A percentile compares a stretch with the other conserved stretches of the same genome.
Conservation (phyloP, 2,329 filamentous ascomycete species). For the Scedosporium minutisporum region DNA sequence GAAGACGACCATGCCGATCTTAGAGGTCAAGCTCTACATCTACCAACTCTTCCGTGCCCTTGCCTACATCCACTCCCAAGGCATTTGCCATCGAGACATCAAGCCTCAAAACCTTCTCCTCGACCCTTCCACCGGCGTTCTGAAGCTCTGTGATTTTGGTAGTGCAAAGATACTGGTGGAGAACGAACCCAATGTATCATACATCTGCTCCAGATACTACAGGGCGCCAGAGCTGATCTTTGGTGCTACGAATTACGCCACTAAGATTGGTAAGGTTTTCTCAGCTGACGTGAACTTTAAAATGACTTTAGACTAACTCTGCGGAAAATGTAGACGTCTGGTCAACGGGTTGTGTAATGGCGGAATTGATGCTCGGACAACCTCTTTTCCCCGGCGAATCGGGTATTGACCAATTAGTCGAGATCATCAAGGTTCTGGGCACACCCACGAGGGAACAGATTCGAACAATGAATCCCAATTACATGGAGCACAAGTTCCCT, state of each 20-base stretch:
- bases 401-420: slow-evolving; percentile 94
- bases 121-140: slow-evolving; percentile 79
- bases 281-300: background rate
- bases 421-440: slow-evolving; percentile 98
- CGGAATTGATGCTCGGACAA: slow-evolving; percentile 96
- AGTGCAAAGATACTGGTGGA: slow-evolving; percentile 98
- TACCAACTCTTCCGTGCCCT: slow-evolving; percentile 98
- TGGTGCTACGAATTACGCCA: slow-evolving; percentile 97
- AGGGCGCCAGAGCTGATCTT: slow-evolving; percentile 96
- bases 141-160: slow-evolving; percentile 98
- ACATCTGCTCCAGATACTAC: slow-evolving; percentile 99
- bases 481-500: slow-evolving; percentile 99
- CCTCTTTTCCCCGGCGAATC: slow-evolving; percentile 97
- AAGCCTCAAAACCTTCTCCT: slow-evolving; percentile 96
- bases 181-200: slow-evolving; percentile 98
- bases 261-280: slow-evolving; percentile 86
- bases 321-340: slow-evolving; percentile 71
- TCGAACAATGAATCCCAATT: slow-evolving; percentile 99
- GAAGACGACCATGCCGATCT: slow-evolving; percentile 98
- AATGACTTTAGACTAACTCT: background rate
- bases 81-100: slow-evolving; percentile 98
- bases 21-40: slow-evolving; percentile 98
- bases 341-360: slow-evolving; percentile 99
- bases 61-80: slow-evolving; percentile 98
- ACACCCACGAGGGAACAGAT: slow-evolving; percentile 97